Base-by-base conservation (phyloP, 2,329 filamentous ascomycete genomes). In the Beauveria rudraprayagi region DNA sequence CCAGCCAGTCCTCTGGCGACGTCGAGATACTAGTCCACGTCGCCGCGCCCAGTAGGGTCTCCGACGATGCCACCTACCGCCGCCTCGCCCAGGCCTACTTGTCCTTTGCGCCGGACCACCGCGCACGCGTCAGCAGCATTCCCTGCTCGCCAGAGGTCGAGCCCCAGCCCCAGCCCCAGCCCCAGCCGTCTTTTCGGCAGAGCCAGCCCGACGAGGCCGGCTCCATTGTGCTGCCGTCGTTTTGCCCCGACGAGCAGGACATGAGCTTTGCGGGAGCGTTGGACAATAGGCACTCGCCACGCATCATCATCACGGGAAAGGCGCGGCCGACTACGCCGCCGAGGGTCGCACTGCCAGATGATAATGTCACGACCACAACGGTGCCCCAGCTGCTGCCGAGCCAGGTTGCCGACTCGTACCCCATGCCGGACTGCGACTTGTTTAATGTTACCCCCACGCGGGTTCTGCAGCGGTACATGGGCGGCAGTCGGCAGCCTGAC, bases 11-110 rank as follows among this genome's bases (percentile, higher is more conserved):
- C 62, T 52, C 63, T 61, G 48, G 62, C 63, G 19, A 78, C 62
- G 73, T 77, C 56, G 82, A 85, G 70, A 81, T 85, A 50, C 74
- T 85, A 50, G 77, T 84, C 56, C 83, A 85, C 68, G 76, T 83
- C 60, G 70, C 78, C 11, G 83, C 82, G 34, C 79, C 81, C 7
- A 78, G 79, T 66, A 76, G 70, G 44, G 71, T 74, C 24, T 65
- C 67, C 11, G 79, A 84, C 65, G 82, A 85, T 70, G 70, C 67
- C 19, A 66, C 67, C 16, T 84, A 84, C 64, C 73, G 81, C 40
- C 69, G 72, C n/a, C 71, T 83, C 24, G 80, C 81, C 5, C 66
- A 73, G 24, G 78, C 80, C 2, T 84, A 84, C 64, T 69, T 81
- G n/a, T 68, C 75, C 46, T 85, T 83, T 61, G 65, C 73, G 44